Conservation (phyloP, 2,329 filamentous ascomycete genomes). For the Pseudocercospora eumusae region DNA sequence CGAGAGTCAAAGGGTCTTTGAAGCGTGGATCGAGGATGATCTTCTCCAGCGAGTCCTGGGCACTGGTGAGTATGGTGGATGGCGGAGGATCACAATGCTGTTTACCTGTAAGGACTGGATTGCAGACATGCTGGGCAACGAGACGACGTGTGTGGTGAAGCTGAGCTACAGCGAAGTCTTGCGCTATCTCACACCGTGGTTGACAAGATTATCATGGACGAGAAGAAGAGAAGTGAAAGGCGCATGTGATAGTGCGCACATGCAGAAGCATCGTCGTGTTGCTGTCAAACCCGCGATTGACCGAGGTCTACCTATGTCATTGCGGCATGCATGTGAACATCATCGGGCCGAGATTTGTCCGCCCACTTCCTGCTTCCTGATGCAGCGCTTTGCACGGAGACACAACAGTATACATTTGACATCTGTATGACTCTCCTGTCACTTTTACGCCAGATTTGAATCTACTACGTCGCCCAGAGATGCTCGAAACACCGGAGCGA, state of each 20-base stretch:
- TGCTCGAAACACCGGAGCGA: neutral
- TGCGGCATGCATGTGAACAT: neutral
- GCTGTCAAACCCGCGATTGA: neutral
- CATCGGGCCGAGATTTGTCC: neutral
- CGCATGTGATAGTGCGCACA: neutral
- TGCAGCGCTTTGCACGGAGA: no score
- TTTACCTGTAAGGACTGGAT: slow-evolving; percentile 23
- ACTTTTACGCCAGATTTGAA: no score
- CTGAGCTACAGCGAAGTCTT: neutral
- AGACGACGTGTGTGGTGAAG: neutral
- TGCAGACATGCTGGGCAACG: slow-evolving; percentile 17
- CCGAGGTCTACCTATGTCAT: neutral
- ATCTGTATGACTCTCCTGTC: neutral
- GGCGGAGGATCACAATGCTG: neutral
- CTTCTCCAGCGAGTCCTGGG: slow-evolving; percentile 70
- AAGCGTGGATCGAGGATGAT: slow-evolving; percentile 80
- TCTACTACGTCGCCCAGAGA: no score
- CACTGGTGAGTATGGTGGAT: neutral
- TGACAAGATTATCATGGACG: neutral
- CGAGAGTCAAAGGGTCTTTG: slow-evolving; percentile 77
- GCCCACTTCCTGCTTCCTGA: no score
- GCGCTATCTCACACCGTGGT: slow-evolving; percentile 1
- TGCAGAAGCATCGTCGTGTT: neutral
- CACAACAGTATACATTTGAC: neutral
- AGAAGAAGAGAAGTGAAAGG: neutral